Evolutionary conservation across 495 filamentous ascomycete species (phyloP), one percentile per base, ranked within the genome.

Genomic region (Penicillium roqueforti): DNA sequence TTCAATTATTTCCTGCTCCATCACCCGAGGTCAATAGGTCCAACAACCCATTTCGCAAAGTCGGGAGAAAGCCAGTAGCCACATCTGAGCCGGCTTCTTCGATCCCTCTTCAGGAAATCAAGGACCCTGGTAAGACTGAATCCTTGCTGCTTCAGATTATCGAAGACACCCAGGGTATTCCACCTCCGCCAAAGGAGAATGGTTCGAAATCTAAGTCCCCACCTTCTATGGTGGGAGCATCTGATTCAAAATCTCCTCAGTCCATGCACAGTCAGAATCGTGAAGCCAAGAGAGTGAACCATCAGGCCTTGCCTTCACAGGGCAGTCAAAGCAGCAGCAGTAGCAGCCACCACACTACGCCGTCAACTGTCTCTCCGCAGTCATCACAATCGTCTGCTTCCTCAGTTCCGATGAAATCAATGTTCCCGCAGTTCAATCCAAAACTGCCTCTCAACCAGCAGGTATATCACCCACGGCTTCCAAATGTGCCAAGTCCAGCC

Each of bases 341-440:
- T 32, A 60, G 44, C 50, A 57, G 32, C 32, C 6, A 18, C 34
- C 51, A 47, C 1, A 49, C 54, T 37, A 44, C 40, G 20, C 16
- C 70, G 3, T 77, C 76, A 10, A 68, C 73, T 53, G 73, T 57
- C 55, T 82, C 76, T 56, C 58, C 68, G 51, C 44, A 63, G 65
- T 50, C 71, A 49, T 61, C 66, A 6, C 51, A 63, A 47, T 42
- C 62, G 39, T 55, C 66, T 32, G 50, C 66, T 58, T 63, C 75
- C 37, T 64, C 77, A 0, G 65, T 68, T 46, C 63, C 75, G 61
- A 87, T 87, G 71, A 76, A 72, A 53, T 87, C 84, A 13, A 93
- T 93, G 54, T 93, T 95, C 65, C 90, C 90, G 13, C 80, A 76
- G n/a, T 92, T 90, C 62, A 83, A 95, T 65, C 83, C 84, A 9